phyloP scores from a whole-genome alignment of 495 filamentous ascomycete genomes.

The Hypoxylon subgilvum region DNA sequence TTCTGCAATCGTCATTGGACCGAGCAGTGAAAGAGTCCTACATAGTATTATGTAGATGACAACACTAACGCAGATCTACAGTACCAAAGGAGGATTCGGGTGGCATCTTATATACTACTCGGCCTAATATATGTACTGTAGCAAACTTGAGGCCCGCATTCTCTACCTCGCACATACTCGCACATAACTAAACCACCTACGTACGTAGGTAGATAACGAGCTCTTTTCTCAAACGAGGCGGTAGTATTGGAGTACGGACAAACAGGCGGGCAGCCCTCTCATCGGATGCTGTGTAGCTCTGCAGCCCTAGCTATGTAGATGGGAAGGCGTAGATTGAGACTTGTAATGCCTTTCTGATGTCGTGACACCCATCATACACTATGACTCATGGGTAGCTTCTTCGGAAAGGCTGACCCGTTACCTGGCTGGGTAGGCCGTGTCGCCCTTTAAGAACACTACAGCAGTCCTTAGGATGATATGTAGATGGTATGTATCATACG shows the following conservation, averaged over 20 bases:
- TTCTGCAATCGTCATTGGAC: conserved; percentile 21
- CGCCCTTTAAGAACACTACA: neutral
- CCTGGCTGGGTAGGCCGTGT: neutral
- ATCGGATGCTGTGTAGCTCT: too few species aligned
- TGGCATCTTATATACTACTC: conserved; percentile 17
- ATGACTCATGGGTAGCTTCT: neutral
- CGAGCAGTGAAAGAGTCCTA: conserved; percentile 13
- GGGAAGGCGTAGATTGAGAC: neutral
- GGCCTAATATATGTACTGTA: conserved; percentile 23
- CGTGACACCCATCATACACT: neutral
- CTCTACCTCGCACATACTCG: neutral
- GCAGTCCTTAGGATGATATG: too few species aligned
- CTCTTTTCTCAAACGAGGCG: neutral
- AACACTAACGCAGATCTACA: conserved; percentile 19
- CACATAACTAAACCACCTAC: too few species aligned
- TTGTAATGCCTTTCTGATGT: neutral
- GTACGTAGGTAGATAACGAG: neutral
- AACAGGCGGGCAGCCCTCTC: too few species aligned
- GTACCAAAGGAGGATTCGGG: conserved; percentile 20
- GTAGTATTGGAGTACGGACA: neutral
- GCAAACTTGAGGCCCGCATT: neutral
- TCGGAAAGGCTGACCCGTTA: neutral
- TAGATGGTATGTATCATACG: too few species aligned
- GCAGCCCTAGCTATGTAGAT: neutral
- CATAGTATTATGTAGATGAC: neutral